Percentiles rank a stretch among this genome's conserved stretches.
These are phyloP conservation scores for Solanum sejunctum DNA, from an alignment of 257 asterid species.

Conservation along the genomic window DNA sequence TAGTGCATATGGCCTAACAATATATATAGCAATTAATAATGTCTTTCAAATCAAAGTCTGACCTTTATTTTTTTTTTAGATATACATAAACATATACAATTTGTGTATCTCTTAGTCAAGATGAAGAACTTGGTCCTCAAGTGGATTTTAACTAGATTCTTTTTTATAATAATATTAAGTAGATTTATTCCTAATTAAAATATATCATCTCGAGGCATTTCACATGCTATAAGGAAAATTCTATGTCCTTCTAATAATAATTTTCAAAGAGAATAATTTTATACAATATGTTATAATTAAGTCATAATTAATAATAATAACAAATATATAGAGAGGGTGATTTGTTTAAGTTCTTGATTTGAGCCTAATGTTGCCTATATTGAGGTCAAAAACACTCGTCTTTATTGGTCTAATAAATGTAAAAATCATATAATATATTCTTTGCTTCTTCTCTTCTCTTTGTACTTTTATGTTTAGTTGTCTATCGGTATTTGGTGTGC, in stretches of 20 bases:
- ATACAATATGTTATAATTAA: background rate
- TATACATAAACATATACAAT: background rate
- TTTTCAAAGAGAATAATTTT: background rate
- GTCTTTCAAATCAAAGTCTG: background rate
- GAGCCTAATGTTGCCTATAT: background rate
- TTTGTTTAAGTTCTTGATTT: background rate
- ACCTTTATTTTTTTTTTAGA: background rate
- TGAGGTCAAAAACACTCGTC: background rate
- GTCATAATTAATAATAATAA: background rate
- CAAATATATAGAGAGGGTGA: background rate
- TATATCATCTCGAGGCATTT: constrained; percentile 16
- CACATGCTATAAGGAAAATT: constrained; percentile 14
- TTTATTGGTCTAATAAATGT: background rate
- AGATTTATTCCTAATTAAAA: constrained; percentile 4
- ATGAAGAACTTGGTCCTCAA: background rate
- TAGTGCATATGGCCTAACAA: background rate
- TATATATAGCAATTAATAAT: background rate
- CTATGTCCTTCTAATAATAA: background rate
- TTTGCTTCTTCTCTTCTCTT: background rate
- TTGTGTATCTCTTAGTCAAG: background rate
- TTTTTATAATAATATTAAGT: background rate
- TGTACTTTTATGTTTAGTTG: too few species aligned
- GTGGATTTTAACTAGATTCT: background rate
- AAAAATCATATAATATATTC: background rate
- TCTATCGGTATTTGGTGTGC: too few species aligned